A percentile compares a stretch with the other conserved stretches of the same genome.
Evolutionary conservation across 2,329 filamentous ascomycete species (phyloP).

Genomic region (Geosmithia flava): DNA sequence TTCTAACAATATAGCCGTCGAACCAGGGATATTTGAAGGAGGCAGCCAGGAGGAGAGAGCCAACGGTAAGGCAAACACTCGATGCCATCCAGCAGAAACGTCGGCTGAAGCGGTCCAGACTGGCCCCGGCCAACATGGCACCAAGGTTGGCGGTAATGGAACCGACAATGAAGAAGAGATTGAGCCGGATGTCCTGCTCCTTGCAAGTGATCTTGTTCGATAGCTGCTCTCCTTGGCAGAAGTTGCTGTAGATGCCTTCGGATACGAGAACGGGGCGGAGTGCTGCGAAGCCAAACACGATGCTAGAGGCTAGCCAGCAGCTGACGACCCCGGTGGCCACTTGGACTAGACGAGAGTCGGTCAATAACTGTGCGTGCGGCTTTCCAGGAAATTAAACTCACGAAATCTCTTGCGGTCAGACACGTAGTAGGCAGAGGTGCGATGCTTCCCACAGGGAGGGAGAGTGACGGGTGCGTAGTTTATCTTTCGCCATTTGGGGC

Average conservation of each 20-base stretch:
- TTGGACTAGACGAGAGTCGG: conserved; percentile 38
- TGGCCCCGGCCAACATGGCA: conserved; percentile 70
- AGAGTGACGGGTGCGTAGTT: conserved; percentile 14
- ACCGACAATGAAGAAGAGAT: conserved; percentile 82
- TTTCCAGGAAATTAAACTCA: conserved; percentile 5
- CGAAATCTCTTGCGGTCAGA: conserved; percentile 12
- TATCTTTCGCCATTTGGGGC: conserved; percentile 12
- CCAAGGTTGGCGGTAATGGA: conserved; percentile 79
- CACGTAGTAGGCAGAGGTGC: conserved; percentile 15
- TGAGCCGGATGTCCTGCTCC: conserved; percentile 46
- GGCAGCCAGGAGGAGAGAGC: conserved; percentile 61
- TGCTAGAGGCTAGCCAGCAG: conserved; percentile 64
- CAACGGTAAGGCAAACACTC: conserved; percentile 52
- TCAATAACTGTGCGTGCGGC: neutral
- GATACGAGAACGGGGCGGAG: conserved; percentile 68
- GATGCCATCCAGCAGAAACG: conserved; percentile 63
- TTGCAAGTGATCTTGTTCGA: conserved; percentile 21
- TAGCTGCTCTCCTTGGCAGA: conserved; percentile 30
- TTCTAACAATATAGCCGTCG: conserved; percentile 62
- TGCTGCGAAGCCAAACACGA: conserved; percentile 75
- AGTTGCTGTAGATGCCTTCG: conserved; percentile 57
- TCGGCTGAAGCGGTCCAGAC: conserved; percentile 72
- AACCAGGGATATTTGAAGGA: conserved; percentile 47
- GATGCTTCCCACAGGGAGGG: conserved; percentile 12
- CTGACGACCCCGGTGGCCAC: conserved; percentile 57